Evolutionary conservation across 1,139 yeast genomes (phyloP).

Genomic region (Geotrichum fermentans): DNA sequence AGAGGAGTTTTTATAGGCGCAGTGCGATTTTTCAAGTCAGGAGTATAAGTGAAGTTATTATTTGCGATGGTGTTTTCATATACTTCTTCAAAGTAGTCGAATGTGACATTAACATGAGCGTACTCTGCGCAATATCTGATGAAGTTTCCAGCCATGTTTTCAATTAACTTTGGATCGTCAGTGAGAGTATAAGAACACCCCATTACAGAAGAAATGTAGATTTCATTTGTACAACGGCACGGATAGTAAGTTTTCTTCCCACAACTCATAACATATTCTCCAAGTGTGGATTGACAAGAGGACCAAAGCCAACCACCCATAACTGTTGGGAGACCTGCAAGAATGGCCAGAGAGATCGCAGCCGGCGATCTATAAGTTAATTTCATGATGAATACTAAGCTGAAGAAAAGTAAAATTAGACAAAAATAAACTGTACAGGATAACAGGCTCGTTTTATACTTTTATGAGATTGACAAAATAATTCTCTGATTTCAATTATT

Average conservation of each 20-base stretch:
- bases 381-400: not conserved
- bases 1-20: conserved; percentile 1
- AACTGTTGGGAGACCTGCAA: not conserved
- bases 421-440: too few species aligned
- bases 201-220: not conserved
- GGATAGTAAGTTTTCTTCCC: not conserved
- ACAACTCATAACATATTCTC: not conserved
- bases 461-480: too few species aligned
- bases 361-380: not conserved
- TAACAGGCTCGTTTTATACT: too few species aligned
- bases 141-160: not conserved
- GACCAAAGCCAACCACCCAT: not conserved
- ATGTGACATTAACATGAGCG: not conserved
- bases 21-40: not conserved
- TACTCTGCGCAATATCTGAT: not conserved
- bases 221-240: not conserved
- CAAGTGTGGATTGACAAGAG: not conserved
- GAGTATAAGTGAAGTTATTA: not conserved
- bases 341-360: not conserved
- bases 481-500: too few species aligned
- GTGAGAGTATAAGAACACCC: not conserved
- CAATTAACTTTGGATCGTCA: not conserved
- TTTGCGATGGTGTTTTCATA: not conserved
- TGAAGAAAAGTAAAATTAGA: too few species aligned
- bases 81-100: not conserved